Evolutionary conservation across 2,329 filamentous ascomycete genomes (phyloP).

Genomic region (Monilinia vaccinii-corymbosi): DNA sequence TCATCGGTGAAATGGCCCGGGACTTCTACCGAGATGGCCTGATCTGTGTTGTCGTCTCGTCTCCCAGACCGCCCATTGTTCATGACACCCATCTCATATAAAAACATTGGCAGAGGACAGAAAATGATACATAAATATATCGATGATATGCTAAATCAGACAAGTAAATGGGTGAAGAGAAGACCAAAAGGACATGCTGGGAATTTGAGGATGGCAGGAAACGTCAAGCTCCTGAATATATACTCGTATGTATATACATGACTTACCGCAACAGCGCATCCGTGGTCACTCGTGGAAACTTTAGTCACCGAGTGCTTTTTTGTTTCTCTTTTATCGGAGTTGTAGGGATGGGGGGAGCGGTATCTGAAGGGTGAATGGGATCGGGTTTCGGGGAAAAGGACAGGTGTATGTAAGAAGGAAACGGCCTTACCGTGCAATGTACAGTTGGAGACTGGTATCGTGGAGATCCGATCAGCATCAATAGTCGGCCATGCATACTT

Average conservation of each 20-base stretch:
- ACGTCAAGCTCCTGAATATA: too few species aligned
- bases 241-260: too few species aligned
- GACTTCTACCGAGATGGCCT: neutral
- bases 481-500: too few species aligned
- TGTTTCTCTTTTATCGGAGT: neutral
- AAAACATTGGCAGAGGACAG: neutral
- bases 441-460: too few species aligned
- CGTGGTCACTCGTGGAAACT: neutral
- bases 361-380: neutral
- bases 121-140: neutral
- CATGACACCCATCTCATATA: neutral
- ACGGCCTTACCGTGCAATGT: too few species aligned
- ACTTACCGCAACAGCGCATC: neutral
- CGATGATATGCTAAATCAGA: too few species aligned
- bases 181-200: neutral
- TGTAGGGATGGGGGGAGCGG: too few species aligned
- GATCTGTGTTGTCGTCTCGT: neutral
- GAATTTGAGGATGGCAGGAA: too few species aligned
- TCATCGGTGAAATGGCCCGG: neutral
- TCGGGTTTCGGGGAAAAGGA: neutral
- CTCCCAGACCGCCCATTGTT: neutral
- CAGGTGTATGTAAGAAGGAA: too few species aligned
- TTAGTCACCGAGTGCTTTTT: slow-evolving; percentile 3
- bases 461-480: too few species aligned
- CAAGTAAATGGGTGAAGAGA: neutral